Evolutionary conservation across 306 rosid species (phyloP), one percentile per base, ranked within the genome.

Genomic region (Trichosanthes truncata): DNA sequence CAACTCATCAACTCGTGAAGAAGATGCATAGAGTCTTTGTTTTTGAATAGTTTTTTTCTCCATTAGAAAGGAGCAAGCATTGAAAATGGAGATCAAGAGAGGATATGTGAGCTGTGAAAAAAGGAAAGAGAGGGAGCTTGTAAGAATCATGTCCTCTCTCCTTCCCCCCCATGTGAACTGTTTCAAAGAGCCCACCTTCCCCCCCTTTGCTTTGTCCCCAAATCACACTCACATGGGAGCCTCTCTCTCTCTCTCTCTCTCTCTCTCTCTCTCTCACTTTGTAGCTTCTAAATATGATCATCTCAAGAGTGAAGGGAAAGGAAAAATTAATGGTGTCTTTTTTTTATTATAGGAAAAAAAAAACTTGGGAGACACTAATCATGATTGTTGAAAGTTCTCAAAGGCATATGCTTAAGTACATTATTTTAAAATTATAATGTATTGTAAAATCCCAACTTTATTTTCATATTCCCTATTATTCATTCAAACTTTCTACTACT

Each of bases 111-210:
- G 97, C 93, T 93, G 98, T 91, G 93, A 87, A 83, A 67, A 62
- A 29, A 26, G 41, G 4, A 51, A 2, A n/a, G 71, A 85, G 41
- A 72, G 1, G 71, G 43, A 82, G 79, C 18, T 67, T 68, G 75
- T n/a, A 41, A 81, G 97, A 93, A 91, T 90, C 84, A 88, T 91
- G 80, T 84, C 87, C 35, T 69, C 81, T 69, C 81, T 80, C 78
- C 77, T 49, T 57, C 65, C 9, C 87, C 87, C 96, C 98, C 98
- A 94, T 92, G 98, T 94, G 98, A 92, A 80, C 78, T 88, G 86
- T 78, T 84, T 82, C 80, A 52, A 84, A 79, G 86, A 88, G 88
- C 80, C 82, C 85, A 83, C 86, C 93, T 84, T 87, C 66, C 69
- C 43, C 55, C 10, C 82, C 84, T 83, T 87, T 90, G 88, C 93